Base-by-base conservation (phyloP, 2,329 filamentous ascomycete species). In the Pyrenophora tritici-repentis region DNA sequence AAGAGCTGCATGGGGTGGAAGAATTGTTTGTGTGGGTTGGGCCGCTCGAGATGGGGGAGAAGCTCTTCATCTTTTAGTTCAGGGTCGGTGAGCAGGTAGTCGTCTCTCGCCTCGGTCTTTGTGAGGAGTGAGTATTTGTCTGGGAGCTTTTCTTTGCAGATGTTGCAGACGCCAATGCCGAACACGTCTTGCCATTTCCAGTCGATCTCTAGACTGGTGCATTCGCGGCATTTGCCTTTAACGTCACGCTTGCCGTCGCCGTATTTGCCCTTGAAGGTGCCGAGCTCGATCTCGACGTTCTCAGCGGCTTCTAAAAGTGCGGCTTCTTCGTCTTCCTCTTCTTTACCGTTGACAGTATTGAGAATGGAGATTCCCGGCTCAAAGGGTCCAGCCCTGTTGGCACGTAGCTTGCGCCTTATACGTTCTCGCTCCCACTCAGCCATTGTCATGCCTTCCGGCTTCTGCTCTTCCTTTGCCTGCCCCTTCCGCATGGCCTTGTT, bases 1-100 rank as follows among this genome's bases (percentile, higher is more conserved):
- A 94, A 99, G 2, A 99, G 83, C 87, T 96, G 96, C 94, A 99
- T 99, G 78, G 96, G 91, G 73, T 97, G 91, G 90, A 91, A 99
- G 51, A 92, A 91, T 0, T 89, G 86, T 72, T 97, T 97, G 76
- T 97, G 94, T 0, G 94, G 94, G 65, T 99, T 99, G 1, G 94
- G 93, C 29, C 87, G 87, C 46, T 89, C 88, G 7, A 99, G 81
- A 71, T 95, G 92, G 0, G 93, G 93, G 0, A 99, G 80, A 1
- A 99, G 79, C 13, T 92, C 88, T 50, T 86, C 83, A 67, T 99
- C 94, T 63, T 88, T 88, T n/a, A 99, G 82, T 73, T 99, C 94
- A 31, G 92, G 90, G 67, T 97, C 93, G 2, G 94, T 99, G 36
- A 99, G 78, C 1, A 99, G 83, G 73, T 99, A 99, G 72, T 99